Evolutionary conservation across 768 basidiomycete species (phyloP).

Genomic region (Albatrellus ellisii): DNA sequence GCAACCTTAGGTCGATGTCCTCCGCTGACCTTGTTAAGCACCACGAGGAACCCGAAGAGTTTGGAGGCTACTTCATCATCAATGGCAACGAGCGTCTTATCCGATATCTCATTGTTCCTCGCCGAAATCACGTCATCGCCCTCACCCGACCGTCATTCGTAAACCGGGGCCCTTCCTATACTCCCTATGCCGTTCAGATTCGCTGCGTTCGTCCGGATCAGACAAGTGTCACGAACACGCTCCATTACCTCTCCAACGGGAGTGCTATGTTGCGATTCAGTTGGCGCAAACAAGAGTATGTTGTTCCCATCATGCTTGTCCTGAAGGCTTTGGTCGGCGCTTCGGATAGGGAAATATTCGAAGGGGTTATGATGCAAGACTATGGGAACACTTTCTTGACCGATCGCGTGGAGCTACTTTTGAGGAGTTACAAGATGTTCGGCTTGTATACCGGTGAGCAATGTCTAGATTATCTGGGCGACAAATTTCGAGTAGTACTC

Average conservation of each 20-base stretch:
- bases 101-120: constrained; percentile 91
- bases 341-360: constrained; percentile 93
- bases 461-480: constrained; percentile 89
- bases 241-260: constrained; percentile 96
- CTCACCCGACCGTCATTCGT: constrained; percentile 84
- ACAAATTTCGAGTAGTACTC: constrained; percentile 91
- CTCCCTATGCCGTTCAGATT: constrained; percentile 87
- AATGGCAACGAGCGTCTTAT: constrained; percentile 99
- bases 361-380: constrained; percentile 93
- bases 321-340: constrained; percentile 87
- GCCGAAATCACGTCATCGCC: constrained; percentile 90
- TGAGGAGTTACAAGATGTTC: constrained; percentile 93
- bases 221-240: constrained; percentile 83
- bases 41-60: constrained; percentile 96
- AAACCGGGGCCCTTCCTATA: constrained; percentile 91
- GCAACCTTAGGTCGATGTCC: constrained; percentile 78
- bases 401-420: constrained; percentile 87
- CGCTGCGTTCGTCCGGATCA: constrained; percentile 92
- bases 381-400: constrained; percentile 96
- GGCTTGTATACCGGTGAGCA: constrained; percentile 77
- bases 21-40: constrained; percentile 78
- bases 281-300: constrained; percentile 97
- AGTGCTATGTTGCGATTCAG: constrained; percentile 94
- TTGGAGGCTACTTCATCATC: constrained; percentile 97
- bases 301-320: constrained; percentile 93